Base-by-base conservation (phyloP, 2,329 filamentous ascomycete genomes). In the Fusarium buharicum region DNA sequence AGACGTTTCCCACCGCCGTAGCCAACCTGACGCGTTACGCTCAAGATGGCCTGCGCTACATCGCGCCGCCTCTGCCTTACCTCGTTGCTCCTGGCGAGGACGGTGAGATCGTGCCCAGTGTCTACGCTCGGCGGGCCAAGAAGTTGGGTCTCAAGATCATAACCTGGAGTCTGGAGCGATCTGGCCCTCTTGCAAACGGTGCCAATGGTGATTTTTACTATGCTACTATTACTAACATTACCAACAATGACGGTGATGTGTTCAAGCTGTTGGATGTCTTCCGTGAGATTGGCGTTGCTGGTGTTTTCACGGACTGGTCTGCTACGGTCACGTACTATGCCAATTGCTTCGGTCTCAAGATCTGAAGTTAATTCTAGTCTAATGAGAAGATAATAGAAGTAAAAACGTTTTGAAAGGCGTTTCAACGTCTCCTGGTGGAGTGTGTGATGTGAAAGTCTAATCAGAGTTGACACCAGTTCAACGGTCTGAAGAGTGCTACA, bases 241-340 rank as follows among this genome's bases (percentile, higher is more conserved):
- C 86, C 41, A 79, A 81, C 50, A 84, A 82, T 31, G 88, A 91
- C 63, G 88, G 89, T 2, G 87, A 91, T 59, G 82, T 88, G 69
- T 90, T 84, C 69, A 83, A 80, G 22, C 78, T 90, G n/a, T 72
- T 91, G 33, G 83, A 91, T 65, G 86, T 89, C 1, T 75, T 92
- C 3, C 78, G 81, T 62, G 76, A 90, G 66, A 83, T 91, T 10
- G 83, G 84, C 1, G 84, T 89, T 13, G 74, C 77, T 27, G 86
- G 81, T 5, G 81, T 91, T 59, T 91, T 91, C 67, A 83, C 84
- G 4, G 89, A 91, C 72, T 91, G 89, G 89, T 83, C 84, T 14
- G 84, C 86, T 11, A 89, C 88, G 0, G 82, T 86, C 8, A 89
- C 87, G 0, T 91, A 88, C 64, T 91, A 90, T 74, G 89, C 88